Percentiles rank a stretch among this genome's conserved stretches.
phyloP scores from a whole-genome alignment of 73 alveolate genomes.

The Uronychia setigera region DNA sequence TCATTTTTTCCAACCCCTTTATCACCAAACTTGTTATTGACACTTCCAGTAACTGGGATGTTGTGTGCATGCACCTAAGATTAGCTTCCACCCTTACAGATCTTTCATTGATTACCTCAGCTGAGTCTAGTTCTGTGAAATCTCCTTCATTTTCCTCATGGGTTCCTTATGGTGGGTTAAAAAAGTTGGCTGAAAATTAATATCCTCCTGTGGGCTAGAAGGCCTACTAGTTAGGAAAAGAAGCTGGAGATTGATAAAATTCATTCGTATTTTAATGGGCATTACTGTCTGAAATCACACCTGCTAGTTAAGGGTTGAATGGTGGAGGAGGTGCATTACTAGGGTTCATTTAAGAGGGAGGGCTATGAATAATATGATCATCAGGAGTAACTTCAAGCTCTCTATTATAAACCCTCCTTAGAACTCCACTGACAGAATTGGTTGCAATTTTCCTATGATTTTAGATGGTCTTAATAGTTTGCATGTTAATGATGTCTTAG shows the following conservation, averaged over 20 bases:
- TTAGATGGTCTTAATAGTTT: background rate
- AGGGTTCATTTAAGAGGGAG: background rate
- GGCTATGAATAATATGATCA: background rate
- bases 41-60: background rate
- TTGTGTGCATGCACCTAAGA: background rate
- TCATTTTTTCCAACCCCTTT: background rate
- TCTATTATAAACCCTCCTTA: background rate
- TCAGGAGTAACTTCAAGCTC: background rate
- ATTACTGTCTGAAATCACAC: background rate
- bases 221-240: too few species aligned
- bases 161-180: background rate
- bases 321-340: background rate
- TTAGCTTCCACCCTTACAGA: too few species aligned
- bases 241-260: background rate
- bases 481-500: background rate
- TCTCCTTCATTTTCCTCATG: background rate
- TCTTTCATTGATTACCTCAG: background rate
- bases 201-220: too few species aligned
- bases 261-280: background rate
- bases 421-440: background rate
- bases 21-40: background rate
- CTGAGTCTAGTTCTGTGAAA: background rate
- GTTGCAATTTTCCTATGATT: background rate
- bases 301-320: background rate
- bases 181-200: background rate